Evolutionary conservation across 495 filamentous ascomycete species (phyloP).

Genomic region (Aspergillus sclerotiicarbonarius): DNA sequence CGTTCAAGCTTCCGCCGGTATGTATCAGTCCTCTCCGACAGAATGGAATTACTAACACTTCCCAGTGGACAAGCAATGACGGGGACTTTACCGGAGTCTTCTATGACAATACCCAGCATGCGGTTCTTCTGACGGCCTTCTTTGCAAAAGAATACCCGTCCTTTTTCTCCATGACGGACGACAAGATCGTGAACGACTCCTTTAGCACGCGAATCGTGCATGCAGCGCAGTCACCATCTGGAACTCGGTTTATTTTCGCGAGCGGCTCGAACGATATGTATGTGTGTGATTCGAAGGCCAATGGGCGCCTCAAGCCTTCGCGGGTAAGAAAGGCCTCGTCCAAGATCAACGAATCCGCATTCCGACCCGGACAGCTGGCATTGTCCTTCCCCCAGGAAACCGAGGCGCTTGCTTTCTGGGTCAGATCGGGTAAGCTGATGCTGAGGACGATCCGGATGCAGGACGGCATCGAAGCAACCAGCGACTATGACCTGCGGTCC

Average conservation of each 20-base stretch:
- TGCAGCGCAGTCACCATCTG: conserved; percentile 26
- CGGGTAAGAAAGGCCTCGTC: conserved; percentile 22
- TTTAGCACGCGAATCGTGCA: conserved; percentile 20
- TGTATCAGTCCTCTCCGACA: not conserved
- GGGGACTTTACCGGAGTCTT: conserved; percentile 23
- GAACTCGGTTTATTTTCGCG: conserved; percentile 21
- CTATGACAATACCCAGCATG: conserved; percentile 22
- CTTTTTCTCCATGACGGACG: conserved; percentile 14
- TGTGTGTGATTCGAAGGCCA: conserved; percentile 22
- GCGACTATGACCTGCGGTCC: conserved; percentile 24
- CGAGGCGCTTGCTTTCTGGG: conserved; percentile 23
- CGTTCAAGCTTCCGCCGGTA: conserved; percentile 23
- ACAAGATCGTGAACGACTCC: conserved; percentile 12
- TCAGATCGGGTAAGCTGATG: conserved; percentile 23
- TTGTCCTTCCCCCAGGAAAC: conserved; percentile 25
- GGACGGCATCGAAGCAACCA: conserved; percentile 15
- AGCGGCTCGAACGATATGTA: conserved; percentile 25
- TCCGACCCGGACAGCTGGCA: conserved; percentile 20
- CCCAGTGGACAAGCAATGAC: conserved; percentile 22
- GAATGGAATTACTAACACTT: conserved; percentile 9
- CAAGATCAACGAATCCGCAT: conserved; percentile 23
- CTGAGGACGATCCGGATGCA: conserved; percentile 20
- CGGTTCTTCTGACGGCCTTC: conserved; percentile 24
- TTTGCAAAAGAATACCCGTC: conserved; percentile 25
- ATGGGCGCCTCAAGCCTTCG: conserved; percentile 17